A percentile compares a stretch with the other conserved stretches of the same genome.
Conservation (phyloP, 345 rosid genomes). For the Syzygium jambos region DNA sequence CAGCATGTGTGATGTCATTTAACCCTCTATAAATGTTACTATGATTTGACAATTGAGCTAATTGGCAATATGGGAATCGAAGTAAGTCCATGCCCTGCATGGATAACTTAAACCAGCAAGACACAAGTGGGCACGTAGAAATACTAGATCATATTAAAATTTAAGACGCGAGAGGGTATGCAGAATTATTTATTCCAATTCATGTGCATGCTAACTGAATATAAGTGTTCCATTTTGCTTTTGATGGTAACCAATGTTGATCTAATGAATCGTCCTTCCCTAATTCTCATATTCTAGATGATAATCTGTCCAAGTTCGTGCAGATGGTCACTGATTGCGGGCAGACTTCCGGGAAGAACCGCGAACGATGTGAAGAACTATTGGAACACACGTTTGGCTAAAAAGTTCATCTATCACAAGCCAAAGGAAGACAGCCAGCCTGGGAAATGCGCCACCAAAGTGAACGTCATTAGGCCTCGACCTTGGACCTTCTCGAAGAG, state of each 20-base stretch:
- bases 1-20: neutral
- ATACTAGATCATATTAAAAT: neutral
- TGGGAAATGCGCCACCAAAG: neutral
- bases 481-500: neutral
- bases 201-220: neutral
- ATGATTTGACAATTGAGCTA: neutral
- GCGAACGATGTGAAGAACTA: constrained; percentile 21
- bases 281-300: neutral
- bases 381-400: constrained; percentile 8
- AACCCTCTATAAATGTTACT: neutral
- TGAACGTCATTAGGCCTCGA: neutral
- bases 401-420: neutral
- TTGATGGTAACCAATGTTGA: neutral
- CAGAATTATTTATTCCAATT: neutral
- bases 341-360: constrained; percentile 24
- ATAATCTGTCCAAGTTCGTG: neutral
- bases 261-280: neutral
- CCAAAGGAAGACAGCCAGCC: neutral
- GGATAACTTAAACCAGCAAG: neutral
- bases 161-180: neutral
- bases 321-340: constrained; percentile 26
- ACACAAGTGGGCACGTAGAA: neutral
- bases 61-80: neutral
- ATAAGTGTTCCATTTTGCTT: neutral
- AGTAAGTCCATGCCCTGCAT: neutral